phyloP scores from a whole-genome alignment of 805 yeast genomes.

The Komagataella ulmi region DNA sequence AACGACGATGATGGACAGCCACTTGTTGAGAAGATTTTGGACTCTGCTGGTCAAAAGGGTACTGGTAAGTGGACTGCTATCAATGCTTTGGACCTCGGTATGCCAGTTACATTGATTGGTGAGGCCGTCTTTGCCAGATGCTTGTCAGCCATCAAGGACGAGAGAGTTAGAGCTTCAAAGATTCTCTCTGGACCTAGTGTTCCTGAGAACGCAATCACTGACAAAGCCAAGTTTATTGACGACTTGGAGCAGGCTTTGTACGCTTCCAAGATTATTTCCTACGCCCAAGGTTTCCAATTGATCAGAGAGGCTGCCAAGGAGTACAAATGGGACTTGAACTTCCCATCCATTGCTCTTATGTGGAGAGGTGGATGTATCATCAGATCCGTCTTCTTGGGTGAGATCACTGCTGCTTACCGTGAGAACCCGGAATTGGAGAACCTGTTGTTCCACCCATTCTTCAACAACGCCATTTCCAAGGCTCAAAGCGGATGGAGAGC shows the following conservation, averaged over 20 bases:
- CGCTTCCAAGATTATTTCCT: slow-evolving; percentile 96
- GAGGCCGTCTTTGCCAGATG: slow-evolving; percentile 98
- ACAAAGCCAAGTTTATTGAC: slow-evolving; percentile 76
- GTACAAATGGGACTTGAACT: slow-evolving; percentile 93
- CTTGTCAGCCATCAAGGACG: slow-evolving; percentile 82
- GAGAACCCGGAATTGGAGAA: slow-evolving; percentile 88
- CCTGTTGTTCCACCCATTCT: slow-evolving; percentile 91
- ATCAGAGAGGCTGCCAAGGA: slow-evolving; percentile 97
- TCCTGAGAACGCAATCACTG: slow-evolving; percentile 50
- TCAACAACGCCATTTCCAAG: slow-evolving; percentile 78
- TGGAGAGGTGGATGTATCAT: slow-evolving; percentile 99
- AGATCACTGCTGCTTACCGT: slow-evolving; percentile 94
- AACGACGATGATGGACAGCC: slow-evolving; percentile 87
- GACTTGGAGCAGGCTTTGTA: slow-evolving; percentile 95
- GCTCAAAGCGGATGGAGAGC: slow-evolving; percentile 96
- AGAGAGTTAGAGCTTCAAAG: slow-evolving; percentile 79
- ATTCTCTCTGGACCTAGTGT: slow-evolving; percentile 68
- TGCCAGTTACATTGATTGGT: slow-evolving; percentile 96
- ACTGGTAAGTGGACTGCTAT: slow-evolving; percentile 99
- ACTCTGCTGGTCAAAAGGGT: slow-evolving; percentile 98
- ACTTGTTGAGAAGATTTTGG: slow-evolving; percentile 90
- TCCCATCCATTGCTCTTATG: slow-evolving; percentile 94
- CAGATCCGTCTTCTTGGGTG: slow-evolving; percentile 96
- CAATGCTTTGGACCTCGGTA: slow-evolving; percentile 93
- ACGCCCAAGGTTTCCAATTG: slow-evolving; percentile 99